These are phyloP conservation scores for Micractinium conductrix DNA, from an alignment of 139 green algal genomes.

Conservation along the genomic window DNA sequence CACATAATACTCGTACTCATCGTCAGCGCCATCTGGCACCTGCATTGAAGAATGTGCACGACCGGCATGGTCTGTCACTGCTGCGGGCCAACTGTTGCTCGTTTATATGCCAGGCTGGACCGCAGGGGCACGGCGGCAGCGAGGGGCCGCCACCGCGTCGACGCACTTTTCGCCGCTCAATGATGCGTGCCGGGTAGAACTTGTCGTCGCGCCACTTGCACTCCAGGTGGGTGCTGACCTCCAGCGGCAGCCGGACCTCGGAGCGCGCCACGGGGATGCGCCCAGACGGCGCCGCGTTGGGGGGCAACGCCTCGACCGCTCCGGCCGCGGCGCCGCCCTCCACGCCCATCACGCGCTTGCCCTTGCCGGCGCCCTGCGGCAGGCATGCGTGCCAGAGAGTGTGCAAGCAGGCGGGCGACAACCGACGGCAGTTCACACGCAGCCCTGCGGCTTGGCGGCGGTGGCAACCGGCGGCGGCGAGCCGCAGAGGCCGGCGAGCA, in stretches of 20 bases:
- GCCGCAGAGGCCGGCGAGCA: too few relatives aligned
- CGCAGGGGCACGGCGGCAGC: too few relatives aligned
- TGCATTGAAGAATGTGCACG: too few relatives aligned
- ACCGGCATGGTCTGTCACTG: too few relatives aligned
- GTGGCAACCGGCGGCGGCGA: too few relatives aligned
- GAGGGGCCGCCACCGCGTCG: too few relatives aligned
- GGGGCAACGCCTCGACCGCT: background rate
- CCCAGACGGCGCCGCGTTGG: background rate
- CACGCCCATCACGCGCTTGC: constrained; percentile 44
- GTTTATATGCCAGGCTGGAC: too few relatives aligned
- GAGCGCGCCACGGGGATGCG: constrained; percentile 8
- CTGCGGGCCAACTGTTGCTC: too few relatives aligned
- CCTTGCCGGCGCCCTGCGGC: constrained; percentile 47
- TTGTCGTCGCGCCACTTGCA: constrained; percentile 86
- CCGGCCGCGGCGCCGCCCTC: background rate
- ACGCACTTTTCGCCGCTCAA: constrained; percentile 76
- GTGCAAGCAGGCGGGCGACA: too few relatives aligned
- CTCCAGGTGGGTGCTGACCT: constrained; percentile 76
- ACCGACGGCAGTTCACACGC: too few relatives aligned
- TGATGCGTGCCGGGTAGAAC: constrained; percentile 80
- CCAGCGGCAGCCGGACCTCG: constrained; percentile 84
- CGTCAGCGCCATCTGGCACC: background rate
- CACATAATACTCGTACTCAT: constrained; percentile 96
- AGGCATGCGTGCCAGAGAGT: too few relatives aligned
- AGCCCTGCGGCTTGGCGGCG: background rate